Evolutionary conservation across 225 moss, liverwort and hornwort genomes (phyloP).

Genomic region (Rhytidiadelphus loreus): DNA sequence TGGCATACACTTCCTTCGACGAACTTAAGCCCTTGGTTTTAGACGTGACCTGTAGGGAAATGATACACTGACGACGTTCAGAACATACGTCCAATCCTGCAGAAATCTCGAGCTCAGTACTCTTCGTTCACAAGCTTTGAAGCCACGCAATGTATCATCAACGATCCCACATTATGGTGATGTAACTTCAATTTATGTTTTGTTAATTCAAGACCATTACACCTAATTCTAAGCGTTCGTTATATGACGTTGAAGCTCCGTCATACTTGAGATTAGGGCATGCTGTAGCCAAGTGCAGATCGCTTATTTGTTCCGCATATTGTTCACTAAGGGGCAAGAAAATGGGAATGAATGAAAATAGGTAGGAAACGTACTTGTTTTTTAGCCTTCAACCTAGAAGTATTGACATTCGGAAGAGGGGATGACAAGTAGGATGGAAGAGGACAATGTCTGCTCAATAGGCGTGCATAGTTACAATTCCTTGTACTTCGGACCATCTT

Average conservation of each 20-base stretch:
- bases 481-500: constrained; percentile 42
- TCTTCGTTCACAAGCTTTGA: not conserved
- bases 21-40: not conserved
- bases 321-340: not conserved
- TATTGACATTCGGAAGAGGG: not conserved
- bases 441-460: constrained; percentile 87
- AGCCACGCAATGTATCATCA: not conserved
- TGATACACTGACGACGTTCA: not conserved
- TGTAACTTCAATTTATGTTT: not conserved
- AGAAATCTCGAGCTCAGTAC: not conserved
- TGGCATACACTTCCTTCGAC: constrained; percentile 14
- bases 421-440: constrained; percentile 44
- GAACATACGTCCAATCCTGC: not conserved
- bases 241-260: not conserved
- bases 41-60: constrained; percentile 3
- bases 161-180: not conserved
- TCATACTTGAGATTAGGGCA: not conserved
- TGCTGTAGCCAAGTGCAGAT: not conserved
- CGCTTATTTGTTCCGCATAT: not conserved
- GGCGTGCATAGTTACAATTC: constrained; percentile 64
- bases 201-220: not conserved
- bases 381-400: constrained; percentile 21
- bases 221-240: not conserved
- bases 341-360: not conserved
- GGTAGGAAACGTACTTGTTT: constrained; percentile 9